These are phyloP conservation scores for Echinochloa phyllopogon DNA, from an alignment of 176 grass and related monocot species.

Conservation along the genomic window DNA sequence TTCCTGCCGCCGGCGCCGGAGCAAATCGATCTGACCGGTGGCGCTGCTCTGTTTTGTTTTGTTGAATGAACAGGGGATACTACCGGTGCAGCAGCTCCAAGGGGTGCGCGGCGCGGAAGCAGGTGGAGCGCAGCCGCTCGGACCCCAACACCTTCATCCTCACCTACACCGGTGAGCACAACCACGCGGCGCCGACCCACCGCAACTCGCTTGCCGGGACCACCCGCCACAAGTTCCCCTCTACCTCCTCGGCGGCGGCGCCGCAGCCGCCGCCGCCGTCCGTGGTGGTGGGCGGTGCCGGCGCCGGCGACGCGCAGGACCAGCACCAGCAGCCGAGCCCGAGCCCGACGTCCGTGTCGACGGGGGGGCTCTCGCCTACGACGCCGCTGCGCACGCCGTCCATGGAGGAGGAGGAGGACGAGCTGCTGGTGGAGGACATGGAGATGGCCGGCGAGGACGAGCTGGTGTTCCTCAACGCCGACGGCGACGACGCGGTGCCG, in stretches of 20 bases:
- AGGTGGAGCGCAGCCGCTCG: conserved; percentile 74
- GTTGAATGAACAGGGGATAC: conserved; percentile 59
- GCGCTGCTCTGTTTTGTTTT: conserved; percentile 23
- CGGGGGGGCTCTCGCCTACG: conserved; percentile 50
- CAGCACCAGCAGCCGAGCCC: conserved; percentile 19
- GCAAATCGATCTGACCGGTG: not conserved
- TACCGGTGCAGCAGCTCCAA: conserved; percentile 92
- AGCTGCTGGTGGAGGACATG: conserved; percentile 73
- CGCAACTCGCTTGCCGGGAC: conserved; percentile 88
- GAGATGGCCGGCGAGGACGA: conserved; percentile 87
- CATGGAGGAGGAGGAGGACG: conserved; percentile 60
- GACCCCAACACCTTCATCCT: conserved; percentile 78
- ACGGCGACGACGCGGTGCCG: not conserved
- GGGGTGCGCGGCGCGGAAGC: conserved; percentile 79
- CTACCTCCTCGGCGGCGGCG: not conserved
- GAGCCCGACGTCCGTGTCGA: conserved; percentile 25
- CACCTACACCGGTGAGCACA: conserved; percentile 93
- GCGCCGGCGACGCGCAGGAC: not conserved
- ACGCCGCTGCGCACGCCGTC: conserved; percentile 56
- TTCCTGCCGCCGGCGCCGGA: not conserved
- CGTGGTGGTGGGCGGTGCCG: not conserved
- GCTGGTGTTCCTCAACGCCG: conserved; percentile 64
- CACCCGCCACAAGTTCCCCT: conserved; percentile 62
- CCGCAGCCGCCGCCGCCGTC: conserved; percentile 39
- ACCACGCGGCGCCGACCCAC: conserved; percentile 78